Evolutionary conservation across 2,329 filamentous ascomycete species (phyloP).

Genomic region (Pseudocercospora cruenta): DNA sequence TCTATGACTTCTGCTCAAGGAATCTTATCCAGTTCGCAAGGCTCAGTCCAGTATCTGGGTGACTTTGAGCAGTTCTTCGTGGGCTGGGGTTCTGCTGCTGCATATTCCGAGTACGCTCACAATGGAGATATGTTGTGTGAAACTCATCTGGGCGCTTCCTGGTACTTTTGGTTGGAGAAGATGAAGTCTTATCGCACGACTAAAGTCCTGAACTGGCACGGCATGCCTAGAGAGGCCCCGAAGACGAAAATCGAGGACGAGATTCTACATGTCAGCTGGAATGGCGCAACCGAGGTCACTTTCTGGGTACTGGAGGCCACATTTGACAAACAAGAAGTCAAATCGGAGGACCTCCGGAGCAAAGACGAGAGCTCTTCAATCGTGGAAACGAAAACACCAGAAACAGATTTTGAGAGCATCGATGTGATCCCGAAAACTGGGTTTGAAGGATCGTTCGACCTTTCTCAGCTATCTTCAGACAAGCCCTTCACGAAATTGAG

Average conservation of each 20-base stretch:
- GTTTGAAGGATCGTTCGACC: slow-evolving; percentile 32
- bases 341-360: slow-evolving; percentile 78
- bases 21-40: slow-evolving; percentile 53
- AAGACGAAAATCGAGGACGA: slow-evolving; percentile 29
- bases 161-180: slow-evolving; percentile 33
- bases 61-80: slow-evolving; percentile 53
- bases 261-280: slow-evolving; percentile 57
- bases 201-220: slow-evolving; percentile 39
- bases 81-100: slow-evolving; percentile 60
- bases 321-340: slow-evolving; percentile 50
- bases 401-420: slow-evolving; percentile 15
- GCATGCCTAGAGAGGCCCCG: slow-evolving; percentile 30
- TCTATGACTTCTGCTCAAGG: slow-evolving; percentile 48
- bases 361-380: slow-evolving; percentile 59
- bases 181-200: slow-evolving; percentile 45
- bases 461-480: slow-evolving; percentile 15
- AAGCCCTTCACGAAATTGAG: slow-evolving; percentile 22
- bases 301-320: slow-evolving; percentile 47
- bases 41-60: slow-evolving; percentile 56
- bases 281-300: slow-evolving; percentile 52
- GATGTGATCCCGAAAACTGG: slow-evolving; percentile 27
- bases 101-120: slow-evolving; percentile 52
- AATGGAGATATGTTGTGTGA: slow-evolving; percentile 48
- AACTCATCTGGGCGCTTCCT: slow-evolving; percentile 46
- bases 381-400: neutral